Evolutionary conservation across 352 stramenopile genomes (phyloP), one percentile per base, ranked within the genome.

Genomic region (Albugo laibachii): DNA sequence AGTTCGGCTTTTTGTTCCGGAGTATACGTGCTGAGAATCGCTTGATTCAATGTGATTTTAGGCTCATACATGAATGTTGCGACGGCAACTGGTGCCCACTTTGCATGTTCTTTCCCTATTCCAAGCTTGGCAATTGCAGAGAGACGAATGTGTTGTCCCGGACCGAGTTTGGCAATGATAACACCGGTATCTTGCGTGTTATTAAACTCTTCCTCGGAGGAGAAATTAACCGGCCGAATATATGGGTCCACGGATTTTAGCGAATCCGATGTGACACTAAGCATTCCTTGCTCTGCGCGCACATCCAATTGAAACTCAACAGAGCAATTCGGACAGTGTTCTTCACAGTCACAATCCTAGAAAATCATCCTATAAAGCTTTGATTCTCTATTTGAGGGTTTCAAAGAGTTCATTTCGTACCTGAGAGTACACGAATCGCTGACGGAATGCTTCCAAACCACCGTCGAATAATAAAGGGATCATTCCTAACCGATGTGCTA

Each of bases 271-370:
- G 77, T 91, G 48, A 83, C 67, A 4, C 73, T 80, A 31, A 77
- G 48, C 46, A 86, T 74, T 47, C 65, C 66, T 39, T 69, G 63
- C 53, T 86, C 72, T 13, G 77, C 72, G 41, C 63, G 69, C 34
- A 97, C 86, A 66, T 98, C 91, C 43, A 98, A 72, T 50, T 93
- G 80, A 58, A 99, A 97, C 62, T 96, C 86, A 21, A 97, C 93
- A 43, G 81, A 95, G 65, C 95, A 98, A 54, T 96, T 93, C 24
- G 80, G 69, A 66, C 94, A 99, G 65, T 95, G 79, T 59, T 97
- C 89, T 52, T 97, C 95, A 58, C 83, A 95, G 58, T 94, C 83
- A 58, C 82, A 95, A 53, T 87, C 75, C 53, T 75, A 18, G 14
- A 35, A 50, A 16, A 13, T 16, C 36, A 27, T 50, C 45, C 2